Conservation (phyloP, 768 basidiomycete species). For the Rhodosporidiobolus odoratus region DNA sequence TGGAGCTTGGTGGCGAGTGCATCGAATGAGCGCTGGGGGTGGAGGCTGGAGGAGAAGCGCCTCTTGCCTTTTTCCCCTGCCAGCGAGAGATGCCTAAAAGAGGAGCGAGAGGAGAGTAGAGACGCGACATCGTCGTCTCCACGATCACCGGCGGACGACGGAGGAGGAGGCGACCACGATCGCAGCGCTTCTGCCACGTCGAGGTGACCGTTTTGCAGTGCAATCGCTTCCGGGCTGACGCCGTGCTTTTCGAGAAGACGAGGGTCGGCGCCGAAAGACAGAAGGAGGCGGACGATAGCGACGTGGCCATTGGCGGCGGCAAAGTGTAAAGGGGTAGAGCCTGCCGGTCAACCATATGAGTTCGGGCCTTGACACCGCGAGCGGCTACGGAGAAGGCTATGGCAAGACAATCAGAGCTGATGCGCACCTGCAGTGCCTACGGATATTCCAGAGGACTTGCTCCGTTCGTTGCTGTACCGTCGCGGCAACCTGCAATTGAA, state of each 20-base stretch:
- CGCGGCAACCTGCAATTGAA: constrained; percentile 45
- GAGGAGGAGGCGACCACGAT: constrained; percentile 47
- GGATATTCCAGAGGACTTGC: constrained; percentile 40
- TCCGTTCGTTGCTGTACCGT: constrained; percentile 49
- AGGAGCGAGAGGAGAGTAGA: constrained; percentile 45
- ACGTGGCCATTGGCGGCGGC: constrained; percentile 92
- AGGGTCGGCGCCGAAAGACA: constrained; percentile 76
- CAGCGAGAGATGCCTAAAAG: not conserved
- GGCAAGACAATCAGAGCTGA: not conserved
- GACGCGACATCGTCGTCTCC: constrained; percentile 15
- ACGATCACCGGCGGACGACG: not conserved
- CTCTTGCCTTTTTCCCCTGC: not conserved
- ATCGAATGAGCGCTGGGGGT: constrained; percentile 74
- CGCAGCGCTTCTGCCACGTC: constrained; percentile 69
- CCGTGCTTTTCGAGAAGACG: constrained; percentile 85
- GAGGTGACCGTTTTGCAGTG: constrained; percentile 70
- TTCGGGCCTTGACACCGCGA: no score
- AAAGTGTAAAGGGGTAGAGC: constrained; percentile 81
- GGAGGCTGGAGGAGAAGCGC: constrained; percentile 48
- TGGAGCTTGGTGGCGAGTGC: constrained; percentile 57
- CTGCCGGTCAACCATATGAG: not conserved
- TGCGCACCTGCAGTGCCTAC: constrained; percentile 54
- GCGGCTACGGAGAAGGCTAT: no score
- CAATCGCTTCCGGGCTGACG: constrained; percentile 76
- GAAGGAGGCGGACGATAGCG: constrained; percentile 67